Conservation (phyloP, 2,329 filamentous ascomycete species). For the Colletotrichum sp. region DNA sequence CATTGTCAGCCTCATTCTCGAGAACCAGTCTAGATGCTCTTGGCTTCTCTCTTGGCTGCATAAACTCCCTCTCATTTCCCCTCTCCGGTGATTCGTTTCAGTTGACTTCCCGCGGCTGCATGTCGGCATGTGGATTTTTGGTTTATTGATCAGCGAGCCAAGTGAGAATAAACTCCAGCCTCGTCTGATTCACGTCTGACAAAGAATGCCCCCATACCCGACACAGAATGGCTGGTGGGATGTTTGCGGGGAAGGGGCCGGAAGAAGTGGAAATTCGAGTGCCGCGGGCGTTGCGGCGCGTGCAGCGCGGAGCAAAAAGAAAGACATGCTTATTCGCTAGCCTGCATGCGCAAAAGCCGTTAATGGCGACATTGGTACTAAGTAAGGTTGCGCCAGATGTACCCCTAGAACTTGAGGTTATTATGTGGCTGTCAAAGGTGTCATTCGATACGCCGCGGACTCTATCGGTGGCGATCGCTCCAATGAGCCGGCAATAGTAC, state of each 20-base stretch:
- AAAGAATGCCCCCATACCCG: background rate
- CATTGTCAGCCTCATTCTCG: background rate
- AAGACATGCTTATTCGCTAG: background rate
- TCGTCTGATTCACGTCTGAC: background rate
- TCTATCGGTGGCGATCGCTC: background rate
- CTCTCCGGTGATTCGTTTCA: background rate
- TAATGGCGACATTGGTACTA: background rate
- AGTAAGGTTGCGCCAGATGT: background rate
- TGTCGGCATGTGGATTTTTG: background rate
- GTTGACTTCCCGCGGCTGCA: background rate
- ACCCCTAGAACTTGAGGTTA: background rate
- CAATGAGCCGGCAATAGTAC: background rate
- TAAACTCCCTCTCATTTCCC: background rate
- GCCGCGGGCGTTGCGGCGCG: background rate
- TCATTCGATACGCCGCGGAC: background rate
- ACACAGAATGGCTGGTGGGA: background rate
- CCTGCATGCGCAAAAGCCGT: background rate
- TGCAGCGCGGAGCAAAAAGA: background rate
- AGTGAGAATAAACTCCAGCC: background rate
- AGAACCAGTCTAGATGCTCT: background rate
- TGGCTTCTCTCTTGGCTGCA: background rate
- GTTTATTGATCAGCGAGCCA: background rate
- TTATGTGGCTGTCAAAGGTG: background rate
- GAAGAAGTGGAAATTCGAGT: background rate
- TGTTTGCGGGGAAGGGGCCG: background rate